phyloP scores from a whole-genome alignment of 352 stramenopile genomes.

The Pythium apleroticum region DNA sequence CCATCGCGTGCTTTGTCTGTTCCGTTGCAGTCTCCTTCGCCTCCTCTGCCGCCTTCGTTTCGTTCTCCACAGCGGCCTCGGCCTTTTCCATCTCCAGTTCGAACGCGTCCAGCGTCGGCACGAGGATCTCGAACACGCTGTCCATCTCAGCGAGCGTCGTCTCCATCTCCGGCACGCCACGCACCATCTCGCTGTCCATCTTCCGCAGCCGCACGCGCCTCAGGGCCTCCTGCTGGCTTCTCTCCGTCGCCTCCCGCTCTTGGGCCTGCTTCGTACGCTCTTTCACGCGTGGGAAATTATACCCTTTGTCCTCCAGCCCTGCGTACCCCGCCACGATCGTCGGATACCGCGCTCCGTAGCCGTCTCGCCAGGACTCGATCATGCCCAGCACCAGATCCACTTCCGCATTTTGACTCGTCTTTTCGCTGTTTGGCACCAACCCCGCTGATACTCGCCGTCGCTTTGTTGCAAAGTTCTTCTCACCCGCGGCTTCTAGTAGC shows the following conservation, averaged over 20 bases:
- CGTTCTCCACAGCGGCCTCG: conserved; percentile 27
- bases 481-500: conserved; percentile 47
- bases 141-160: conserved; percentile 67
- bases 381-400: conserved; percentile 41
- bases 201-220: conserved; percentile 24
- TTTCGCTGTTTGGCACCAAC: no score
- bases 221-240: conserved; percentile 12
- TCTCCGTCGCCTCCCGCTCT: conserved; percentile 20
- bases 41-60: neutral
- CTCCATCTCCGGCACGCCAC: conserved; percentile 62
- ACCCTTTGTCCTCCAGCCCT: conserved; percentile 48
- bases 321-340: conserved; percentile 52
- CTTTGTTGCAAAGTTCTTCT: conserved; percentile 24
- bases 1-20: neutral
- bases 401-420: conserved; percentile 18
- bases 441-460: neutral
- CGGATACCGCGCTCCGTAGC: conserved; percentile 59
- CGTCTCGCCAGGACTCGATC: conserved; percentile 62
- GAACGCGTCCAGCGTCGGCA: conserved; percentile 74
- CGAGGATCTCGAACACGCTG: conserved; percentile 70
- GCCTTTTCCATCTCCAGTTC: conserved; percentile 23
- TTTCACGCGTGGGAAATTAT: conserved; percentile 41
- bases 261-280: conserved; percentile 12
- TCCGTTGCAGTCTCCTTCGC: neutral
- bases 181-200: conserved; percentile 45